A percentile compares a stretch with the other conserved stretches of the same genome.
These are phyloP conservation scores for Wickerhamomyces hampshirensis DNA, from an alignment of 805 yeast species.

Conservation along the genomic window DNA sequence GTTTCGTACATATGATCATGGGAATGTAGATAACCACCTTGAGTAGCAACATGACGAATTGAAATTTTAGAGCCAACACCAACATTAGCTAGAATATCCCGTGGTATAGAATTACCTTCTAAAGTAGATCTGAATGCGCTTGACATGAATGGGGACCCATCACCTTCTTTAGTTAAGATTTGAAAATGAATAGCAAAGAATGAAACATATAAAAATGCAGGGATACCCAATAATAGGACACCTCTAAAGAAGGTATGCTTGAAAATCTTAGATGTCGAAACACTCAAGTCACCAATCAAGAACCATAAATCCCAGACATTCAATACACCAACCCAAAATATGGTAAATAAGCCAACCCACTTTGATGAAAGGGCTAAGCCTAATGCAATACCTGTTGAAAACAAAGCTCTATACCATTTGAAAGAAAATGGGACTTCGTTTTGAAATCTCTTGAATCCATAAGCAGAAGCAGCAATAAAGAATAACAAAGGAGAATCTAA, in stretches of 20 bases:
- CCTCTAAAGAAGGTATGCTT: conserved; percentile 51
- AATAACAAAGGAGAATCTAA: conserved; percentile 73
- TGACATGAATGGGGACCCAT: conserved; percentile 67
- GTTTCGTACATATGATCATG: conserved; percentile 66
- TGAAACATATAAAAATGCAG: conserved; percentile 47
- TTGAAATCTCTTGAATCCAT: conserved; percentile 63
- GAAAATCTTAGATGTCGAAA: conserved; percentile 38
- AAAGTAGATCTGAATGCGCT: conserved; percentile 67
- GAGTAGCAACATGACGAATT: conserved; percentile 62
- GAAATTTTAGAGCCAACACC: conserved; percentile 69
- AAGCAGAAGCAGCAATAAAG: conserved; percentile 69
- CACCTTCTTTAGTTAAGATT: conserved; percentile 56
- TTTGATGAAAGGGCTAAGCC: conserved; percentile 73
- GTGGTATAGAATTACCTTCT: conserved; percentile 56
- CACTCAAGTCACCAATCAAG: conserved; percentile 62
- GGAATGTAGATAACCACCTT: conserved; percentile 82
- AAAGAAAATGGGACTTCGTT: conserved; percentile 54
- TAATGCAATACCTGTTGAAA: conserved; percentile 62
- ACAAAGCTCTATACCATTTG: conserved; percentile 53
- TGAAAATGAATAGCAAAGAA: conserved; percentile 64
- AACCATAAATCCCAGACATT: conserved; percentile 67
- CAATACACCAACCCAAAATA: conserved; percentile 69
- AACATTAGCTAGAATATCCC: conserved; percentile 54
- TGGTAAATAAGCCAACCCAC: conserved; percentile 82
- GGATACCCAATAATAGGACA: conserved; percentile 50